These are phyloP conservation scores for Sporothrix humicola DNA, from an alignment of 2,329 filamentous ascomycete species.

Conservation along the genomic window DNA sequence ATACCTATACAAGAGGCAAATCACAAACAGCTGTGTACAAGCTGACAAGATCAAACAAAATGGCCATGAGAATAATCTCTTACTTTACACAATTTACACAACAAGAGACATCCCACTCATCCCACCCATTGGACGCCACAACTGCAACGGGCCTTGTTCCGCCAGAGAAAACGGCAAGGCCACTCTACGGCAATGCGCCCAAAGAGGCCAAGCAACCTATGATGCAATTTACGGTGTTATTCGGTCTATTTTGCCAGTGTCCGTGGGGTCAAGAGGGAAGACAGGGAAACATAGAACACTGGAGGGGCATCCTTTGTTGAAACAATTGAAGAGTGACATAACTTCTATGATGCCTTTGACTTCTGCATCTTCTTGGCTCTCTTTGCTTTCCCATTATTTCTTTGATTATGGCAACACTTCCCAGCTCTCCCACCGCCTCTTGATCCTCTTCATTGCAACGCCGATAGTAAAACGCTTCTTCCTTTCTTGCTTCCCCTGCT, in stretches of 20 bases:
- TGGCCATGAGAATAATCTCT: too few relatives aligned
- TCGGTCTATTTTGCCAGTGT: not conserved
- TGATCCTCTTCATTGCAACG: conserved; percentile 11
- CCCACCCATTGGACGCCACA: not conserved
- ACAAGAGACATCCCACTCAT: not conserved
- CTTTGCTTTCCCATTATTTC: not conserved
- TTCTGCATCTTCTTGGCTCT: not conserved
- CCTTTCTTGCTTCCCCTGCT: not conserved
- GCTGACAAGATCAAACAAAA: not conserved
- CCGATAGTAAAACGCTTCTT: not conserved
- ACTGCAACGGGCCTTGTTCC: not conserved
- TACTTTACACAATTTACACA: not conserved
- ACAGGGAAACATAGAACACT: not conserved
- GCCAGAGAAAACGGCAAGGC: conserved; percentile 6
- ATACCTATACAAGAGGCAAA: too few relatives aligned
- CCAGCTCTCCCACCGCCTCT: conserved; percentile 1
- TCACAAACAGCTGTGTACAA: not conserved
- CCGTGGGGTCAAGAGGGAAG: not conserved
- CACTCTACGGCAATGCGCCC: not conserved
- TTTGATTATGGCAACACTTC: not conserved
- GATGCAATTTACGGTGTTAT: conserved; percentile 24
- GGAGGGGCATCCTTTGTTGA: not conserved
- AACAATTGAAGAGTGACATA: not conserved
- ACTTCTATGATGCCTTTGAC: too few relatives aligned
- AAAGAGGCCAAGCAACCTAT: conserved; percentile 17